Evolutionary conservation across 768 basidiomycete genomes (phyloP), one percentile per base, ranked within the genome.

Genomic region (Lyophyllum atratum): DNA sequence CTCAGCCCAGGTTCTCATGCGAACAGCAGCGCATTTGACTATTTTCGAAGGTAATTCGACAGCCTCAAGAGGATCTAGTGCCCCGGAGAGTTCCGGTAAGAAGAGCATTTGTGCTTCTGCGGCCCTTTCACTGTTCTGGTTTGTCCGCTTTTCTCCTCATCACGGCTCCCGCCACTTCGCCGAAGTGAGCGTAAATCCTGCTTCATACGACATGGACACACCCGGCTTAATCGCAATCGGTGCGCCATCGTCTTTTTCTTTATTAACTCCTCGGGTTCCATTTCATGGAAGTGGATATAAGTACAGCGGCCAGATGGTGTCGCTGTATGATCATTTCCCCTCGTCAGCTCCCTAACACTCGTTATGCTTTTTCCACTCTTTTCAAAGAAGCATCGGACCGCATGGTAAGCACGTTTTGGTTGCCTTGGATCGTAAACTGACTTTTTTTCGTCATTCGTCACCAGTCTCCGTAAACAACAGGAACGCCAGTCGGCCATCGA

Each of bases 401-500:
- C 74, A 63, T 77, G 76, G 77, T 76, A 49, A 61, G 77, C 67
- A n/a, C 26, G 12, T n/a, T 17, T 24, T 8, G 2, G 5, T 10
- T 14, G 0, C 37, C 26, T 14, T 31, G 25, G 26, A 49, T 15
- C 31, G 26, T 15, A 33, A 10, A 25, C 14, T 29, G 26, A 47
- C 9, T 12, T 21, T 47, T 37, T 49, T 48, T 34, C 24, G 39
- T 25, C 52, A 42, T n/a, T n/a, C n/a, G n/a, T 33, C 40, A 2
- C 54, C 14, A 82, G 80, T 66, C 68, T 71, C 56, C 70, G 72
- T 71, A 81, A 80, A 65, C 79, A 77, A 66, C 62, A 68, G 53
- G 75, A 80, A 60, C 77, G 79, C 51, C 72, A 78, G 67, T 68
- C 71, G 28, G 69, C 76, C 62, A 71, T 81, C 59, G 75, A 74